Conservation (phyloP, 2,329 filamentous ascomycete genomes). For the Colletotrichum cereale region DNA sequence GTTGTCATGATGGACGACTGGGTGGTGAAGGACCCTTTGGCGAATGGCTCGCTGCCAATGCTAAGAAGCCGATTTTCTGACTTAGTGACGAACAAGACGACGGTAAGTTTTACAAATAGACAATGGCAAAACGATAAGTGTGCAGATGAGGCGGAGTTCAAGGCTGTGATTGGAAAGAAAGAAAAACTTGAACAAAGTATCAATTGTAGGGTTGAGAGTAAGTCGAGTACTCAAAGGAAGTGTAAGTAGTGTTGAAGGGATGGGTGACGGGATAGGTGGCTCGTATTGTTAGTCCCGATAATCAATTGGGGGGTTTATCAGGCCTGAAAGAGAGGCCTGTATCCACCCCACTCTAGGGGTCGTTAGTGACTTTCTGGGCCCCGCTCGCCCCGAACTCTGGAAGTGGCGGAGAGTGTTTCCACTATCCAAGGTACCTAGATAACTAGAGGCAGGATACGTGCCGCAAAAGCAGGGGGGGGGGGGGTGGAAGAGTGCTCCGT, state of each 20-base stretch:
- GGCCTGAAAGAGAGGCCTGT: conserved; percentile 1
- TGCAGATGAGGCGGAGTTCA: background rate
- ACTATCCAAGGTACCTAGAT: background rate
- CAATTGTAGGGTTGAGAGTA: background rate
- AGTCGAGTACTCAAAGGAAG: background rate
- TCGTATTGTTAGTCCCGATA: conserved; percentile 1
- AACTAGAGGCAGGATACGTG: background rate
- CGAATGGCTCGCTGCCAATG: background rate
- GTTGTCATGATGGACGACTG: conserved; percentile 53
- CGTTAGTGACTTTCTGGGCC: background rate
- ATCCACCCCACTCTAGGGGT: conserved; percentile 7
- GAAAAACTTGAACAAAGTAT: background rate
- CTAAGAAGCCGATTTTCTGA: background rate
- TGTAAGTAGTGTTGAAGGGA: background rate
- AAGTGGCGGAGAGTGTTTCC: background rate
- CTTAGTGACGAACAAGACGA: background rate
- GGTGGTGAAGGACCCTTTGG: conserved; percentile 11
- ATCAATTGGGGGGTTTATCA: conserved; percentile 9
- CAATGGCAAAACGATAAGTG: background rate
- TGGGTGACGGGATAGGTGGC: conserved; percentile 14
- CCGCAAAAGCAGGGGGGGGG: background rate
- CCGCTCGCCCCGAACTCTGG: background rate
- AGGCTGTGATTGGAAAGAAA: background rate
- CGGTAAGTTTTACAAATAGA: no score
- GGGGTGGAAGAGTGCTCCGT: background rate